phyloP scores from a whole-genome alignment of 371 early-diverging fungal genomes.

The Smittium culicis region DNA sequence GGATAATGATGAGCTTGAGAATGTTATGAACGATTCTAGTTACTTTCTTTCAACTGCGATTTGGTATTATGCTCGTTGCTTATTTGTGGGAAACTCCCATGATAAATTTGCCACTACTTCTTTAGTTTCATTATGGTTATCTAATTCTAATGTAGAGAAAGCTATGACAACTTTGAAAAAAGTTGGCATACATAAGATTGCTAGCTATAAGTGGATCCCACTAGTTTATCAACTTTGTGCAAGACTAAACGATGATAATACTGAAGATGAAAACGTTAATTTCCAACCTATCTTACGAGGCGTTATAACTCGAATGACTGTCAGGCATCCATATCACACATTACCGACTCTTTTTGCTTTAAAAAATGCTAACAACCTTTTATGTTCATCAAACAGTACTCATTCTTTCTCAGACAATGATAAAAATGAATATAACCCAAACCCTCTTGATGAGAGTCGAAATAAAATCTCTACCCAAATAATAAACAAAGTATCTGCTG shows the following conservation, averaged over 20 bases:
- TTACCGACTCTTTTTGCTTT: constrained; percentile 31
- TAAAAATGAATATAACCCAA: background rate
- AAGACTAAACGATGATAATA: constrained; percentile 15
- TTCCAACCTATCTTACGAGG: constrained; percentile 21
- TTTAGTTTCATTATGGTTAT: constrained; percentile 27
- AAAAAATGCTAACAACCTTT: constrained; percentile 24
- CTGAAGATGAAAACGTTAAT: constrained; percentile 11
- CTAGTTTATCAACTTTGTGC: constrained; percentile 34
- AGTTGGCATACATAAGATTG: constrained; percentile 19
- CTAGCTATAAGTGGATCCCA: constrained; percentile 32
- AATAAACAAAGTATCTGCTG: constrained; percentile 13
- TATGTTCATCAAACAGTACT: background rate
- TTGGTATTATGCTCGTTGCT: constrained; percentile 24
- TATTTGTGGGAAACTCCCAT: constrained; percentile 18
- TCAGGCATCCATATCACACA: constrained; percentile 32
- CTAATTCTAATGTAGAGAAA: constrained; percentile 16
- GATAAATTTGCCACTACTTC: constrained; percentile 22
- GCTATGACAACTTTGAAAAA: constrained; percentile 17
- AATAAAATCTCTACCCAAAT: constrained; percentile 23
- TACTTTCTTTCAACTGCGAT: constrained; percentile 28
- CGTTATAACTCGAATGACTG: constrained; percentile 26
- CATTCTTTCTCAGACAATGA: background rate
- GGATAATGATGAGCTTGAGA: constrained; percentile 25
- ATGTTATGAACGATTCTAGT: constrained; percentile 13
- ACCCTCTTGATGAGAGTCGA: constrained; percentile 18